Evolutionary conservation across 305 asterid genomes (phyloP), one percentile per base, ranked within the genome.

Genomic region (Fraxinus velutina): DNA sequence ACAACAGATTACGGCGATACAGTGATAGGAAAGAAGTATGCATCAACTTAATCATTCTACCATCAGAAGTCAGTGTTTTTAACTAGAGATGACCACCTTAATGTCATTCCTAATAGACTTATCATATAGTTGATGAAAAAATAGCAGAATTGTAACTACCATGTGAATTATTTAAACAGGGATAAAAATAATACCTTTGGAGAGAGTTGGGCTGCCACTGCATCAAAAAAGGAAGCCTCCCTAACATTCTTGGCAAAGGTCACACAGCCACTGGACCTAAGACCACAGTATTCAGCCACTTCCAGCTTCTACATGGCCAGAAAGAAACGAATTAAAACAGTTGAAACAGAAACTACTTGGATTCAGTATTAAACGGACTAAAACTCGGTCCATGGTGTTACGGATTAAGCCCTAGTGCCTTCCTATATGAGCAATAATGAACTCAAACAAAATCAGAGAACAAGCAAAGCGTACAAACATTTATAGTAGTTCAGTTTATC

Each of bases 251-350:
- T 85, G 86, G 90, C 88, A 52, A 87, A 86, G 68, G 92, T 83
- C 75, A 86, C 90, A 15, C 92, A 88, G 73, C 93, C 89, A 75
- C 83, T 86, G 39, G 94, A 90, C 83, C 90, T 84, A 7, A 93
- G 96, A 34, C 99, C 98, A 6, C 92, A 88, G 88, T 90, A 93
- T 70, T 93, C 97, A 22, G 91, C 91, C 44, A 86, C 88, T 83
- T 95, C 96, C 42, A 91, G 81, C 86, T 84, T 93, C 97, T 94
- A 83, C 81, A 80, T 62, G 78, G 6, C 78, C 79, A 77, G 15
- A 83, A 74, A 71, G 52, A 70, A 33, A 71, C 24, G 50, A 79
- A 27, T 70, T 39, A 79, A 50, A 74, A 71, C 19, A 8, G 21
- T 17, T 10, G n/a, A 34, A n/a, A 33, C 29, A 13, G 77, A 30